Evolutionary conservation across 1,284 basidiomycete species (phyloP), one percentile per base, ranked within the genome.

Genomic region (Rhodotorula sp.): DNA sequence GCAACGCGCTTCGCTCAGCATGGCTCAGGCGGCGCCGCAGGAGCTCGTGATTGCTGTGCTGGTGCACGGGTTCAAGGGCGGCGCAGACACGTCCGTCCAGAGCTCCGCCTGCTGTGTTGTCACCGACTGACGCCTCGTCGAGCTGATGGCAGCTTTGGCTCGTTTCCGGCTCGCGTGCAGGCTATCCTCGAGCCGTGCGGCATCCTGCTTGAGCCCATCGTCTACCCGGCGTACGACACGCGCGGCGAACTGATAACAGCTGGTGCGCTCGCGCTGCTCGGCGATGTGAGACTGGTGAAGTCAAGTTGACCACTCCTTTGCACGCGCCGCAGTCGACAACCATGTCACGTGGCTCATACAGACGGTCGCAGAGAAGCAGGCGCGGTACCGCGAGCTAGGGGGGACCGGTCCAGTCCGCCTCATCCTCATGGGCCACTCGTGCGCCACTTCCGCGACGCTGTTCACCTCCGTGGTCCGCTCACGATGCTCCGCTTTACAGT

Each of bases 41-140:
- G 73, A 74, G 44, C 65, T 74, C 7, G 48, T 74, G 19, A 16
- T 74, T 3, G 57, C 41, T 23, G 61, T 74, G 17, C 74, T 72
- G 23, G 42, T 76, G n/a, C 74, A 76, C 60, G 74, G 74, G 21
- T 76, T 76, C 72, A 76, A 76, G 42, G 74, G 74, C 21, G 74
- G 74, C 21, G 65, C 50, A 42, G 67, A 74, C 61, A 74, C 71
- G 69, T 69, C 27, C 17, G 69, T 56, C 8, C 14, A 9, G 10
- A 23, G 7, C 13, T 23, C 50, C 41, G 10, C 17, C 21, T 2
- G 5, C 17, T 9, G 8, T n/a, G 12, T 16, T 16, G 14, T 12
- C 44, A 44, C 12, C 21, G 19, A 23, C 9, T 2, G 23, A 23
- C 2, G 23, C 44, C 4, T 9, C 52, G 45, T 27, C 34, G 17